phyloP scores from a whole-genome alignment of 2,329 filamentous ascomycete species.

The Didymella exigua region DNA sequence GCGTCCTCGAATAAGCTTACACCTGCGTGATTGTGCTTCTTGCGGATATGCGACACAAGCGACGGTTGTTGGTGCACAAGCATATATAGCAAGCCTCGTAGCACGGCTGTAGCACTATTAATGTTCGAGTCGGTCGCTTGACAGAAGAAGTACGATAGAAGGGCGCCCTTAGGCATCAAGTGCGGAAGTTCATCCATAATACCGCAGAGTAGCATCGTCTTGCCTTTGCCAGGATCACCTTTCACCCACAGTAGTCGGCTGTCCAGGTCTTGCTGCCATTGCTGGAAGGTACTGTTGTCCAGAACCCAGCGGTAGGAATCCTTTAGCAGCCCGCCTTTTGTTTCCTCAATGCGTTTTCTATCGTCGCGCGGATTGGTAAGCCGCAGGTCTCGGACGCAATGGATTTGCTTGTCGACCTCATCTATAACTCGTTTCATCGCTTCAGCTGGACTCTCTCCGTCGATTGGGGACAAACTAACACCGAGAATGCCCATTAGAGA shows the following conservation, averaged over 20 bases:
- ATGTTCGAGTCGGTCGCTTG: conserved; percentile 8
- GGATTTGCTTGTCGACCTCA: too few species aligned
- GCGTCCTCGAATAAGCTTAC: conserved; percentile 14
- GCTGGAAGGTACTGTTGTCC: too few species aligned
- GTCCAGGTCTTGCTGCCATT: too few species aligned
- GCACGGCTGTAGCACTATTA: conserved; percentile 33
- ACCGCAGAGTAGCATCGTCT: conserved; percentile 45
- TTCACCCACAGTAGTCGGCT: too few species aligned
- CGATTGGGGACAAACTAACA: conserved; percentile 10
- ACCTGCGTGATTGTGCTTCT: conserved; percentile 6
- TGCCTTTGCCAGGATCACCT: not conserved
- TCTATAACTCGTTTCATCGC: conserved; percentile 20
- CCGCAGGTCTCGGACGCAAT: too few species aligned
- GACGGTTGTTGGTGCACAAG: conserved; percentile 40
- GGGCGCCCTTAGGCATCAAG: conserved; percentile 13
- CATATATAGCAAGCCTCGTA: conserved; percentile 53
- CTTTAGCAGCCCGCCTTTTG: too few species aligned
- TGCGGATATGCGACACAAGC: not conserved
- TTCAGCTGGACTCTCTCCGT: conserved; percentile 9
- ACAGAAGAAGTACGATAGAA: conserved; percentile 41
- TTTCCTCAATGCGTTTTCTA: too few species aligned
- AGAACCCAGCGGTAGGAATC: too few species aligned
- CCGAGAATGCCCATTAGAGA: conserved; percentile 20
- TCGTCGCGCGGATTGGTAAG: too few species aligned
- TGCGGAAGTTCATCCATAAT: conserved; percentile 39